Percentiles rank a stretch among this genome's conserved stretches.
Evolutionary conservation across 495 filamentous ascomycete species (phyloP).

Genomic region (Staphylotrichum tortipilum): DNA sequence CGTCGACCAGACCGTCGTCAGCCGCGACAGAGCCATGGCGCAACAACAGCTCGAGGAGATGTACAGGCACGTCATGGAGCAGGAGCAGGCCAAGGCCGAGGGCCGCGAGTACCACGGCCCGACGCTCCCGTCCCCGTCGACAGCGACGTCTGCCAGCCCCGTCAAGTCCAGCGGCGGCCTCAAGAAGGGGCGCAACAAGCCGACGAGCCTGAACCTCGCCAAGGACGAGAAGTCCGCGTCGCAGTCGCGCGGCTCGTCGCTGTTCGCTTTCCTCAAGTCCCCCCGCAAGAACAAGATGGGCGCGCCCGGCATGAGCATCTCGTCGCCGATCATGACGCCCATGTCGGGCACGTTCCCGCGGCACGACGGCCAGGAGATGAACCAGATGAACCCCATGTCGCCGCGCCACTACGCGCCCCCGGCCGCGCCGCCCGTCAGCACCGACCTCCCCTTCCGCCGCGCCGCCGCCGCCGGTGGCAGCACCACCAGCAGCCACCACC

Average conservation of each 20-base stretch:
- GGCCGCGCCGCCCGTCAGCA: slow-evolving; percentile 38
- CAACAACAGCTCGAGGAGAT: slow-evolving; percentile 79
- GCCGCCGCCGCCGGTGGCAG: slow-evolving; percentile 5
- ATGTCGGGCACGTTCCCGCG: slow-evolving; percentile 44
- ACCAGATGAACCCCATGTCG: slow-evolving; percentile 42
- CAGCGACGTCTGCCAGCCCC: slow-evolving; percentile 19
- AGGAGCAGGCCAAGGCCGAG: slow-evolving; percentile 58
- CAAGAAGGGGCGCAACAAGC: slow-evolving; percentile 36
- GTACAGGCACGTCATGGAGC: slow-evolving; percentile 85
- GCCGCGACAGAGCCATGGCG: slow-evolving; percentile 59
- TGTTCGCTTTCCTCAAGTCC: slow-evolving; percentile 45
- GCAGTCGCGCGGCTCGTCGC: slow-evolving; percentile 42
- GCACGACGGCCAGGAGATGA: slow-evolving; percentile 42
- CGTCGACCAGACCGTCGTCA: slow-evolving; percentile 68
- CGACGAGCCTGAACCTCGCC: slow-evolving; percentile 36
- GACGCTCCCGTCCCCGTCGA: slow-evolving; percentile 22
- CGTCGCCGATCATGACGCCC: slow-evolving; percentile 48
- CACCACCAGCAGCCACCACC: slow-evolving; percentile 16
- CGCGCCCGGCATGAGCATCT: slow-evolving; percentile 39
- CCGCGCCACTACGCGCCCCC: slow-evolving; percentile 41
- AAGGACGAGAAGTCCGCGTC: slow-evolving; percentile 37
- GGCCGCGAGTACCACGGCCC: slow-evolving; percentile 34
- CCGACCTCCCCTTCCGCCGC: slow-evolving; percentile 36
- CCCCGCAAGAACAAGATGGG: slow-evolving; percentile 37
- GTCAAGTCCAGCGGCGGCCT: slow-evolving; percentile 9